These are phyloP conservation scores for apple (Malus domestica) DNA, from an alignment of 306 rosid species.

Conservation along the genomic window DNA sequence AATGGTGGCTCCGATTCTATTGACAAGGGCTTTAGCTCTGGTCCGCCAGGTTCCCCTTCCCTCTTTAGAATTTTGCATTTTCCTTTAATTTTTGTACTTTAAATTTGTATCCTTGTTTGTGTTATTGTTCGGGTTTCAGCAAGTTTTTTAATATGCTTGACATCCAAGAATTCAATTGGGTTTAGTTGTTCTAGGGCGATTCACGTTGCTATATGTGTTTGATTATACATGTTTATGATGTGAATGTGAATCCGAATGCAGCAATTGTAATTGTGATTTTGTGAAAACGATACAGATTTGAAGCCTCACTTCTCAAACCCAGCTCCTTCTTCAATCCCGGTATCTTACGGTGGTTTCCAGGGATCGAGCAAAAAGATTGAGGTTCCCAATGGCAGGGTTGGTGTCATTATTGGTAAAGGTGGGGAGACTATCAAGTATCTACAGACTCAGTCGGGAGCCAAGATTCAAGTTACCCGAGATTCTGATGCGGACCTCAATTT, in stretches of 20 bases:
- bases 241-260: not conserved
- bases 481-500: slow-evolving; percentile 78
- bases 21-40: slow-evolving; percentile 47
- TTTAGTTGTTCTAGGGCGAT: not conserved
- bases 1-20: slow-evolving; percentile 68
- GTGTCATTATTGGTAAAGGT: slow-evolving; percentile 90
- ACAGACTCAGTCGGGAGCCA: slow-evolving; percentile 89
- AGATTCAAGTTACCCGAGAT: slow-evolving; percentile 93
- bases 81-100: not conserved
- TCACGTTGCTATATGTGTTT: not conserved
- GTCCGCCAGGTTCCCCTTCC: slow-evolving; percentile 17
- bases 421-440: slow-evolving; percentile 98
- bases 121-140: not conserved
- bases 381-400: slow-evolving; percentile 89
- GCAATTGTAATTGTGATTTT: not conserved
- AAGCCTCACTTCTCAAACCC: slow-evolving; percentile 40
- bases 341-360: slow-evolving; percentile 56
- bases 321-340: slow-evolving; percentile 45
- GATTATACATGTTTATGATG: not conserved
- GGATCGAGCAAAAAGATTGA: slow-evolving; percentile 77
- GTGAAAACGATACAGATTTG: slow-evolving; percentile 33
- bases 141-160: not conserved
- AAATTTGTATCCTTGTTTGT: not conserved
- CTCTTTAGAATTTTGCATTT: not conserved
- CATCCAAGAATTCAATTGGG: not conserved